phyloP scores from a whole-genome alignment of 1,284 basidiomycete genomes.

The Ganoderma sp. region DNA sequence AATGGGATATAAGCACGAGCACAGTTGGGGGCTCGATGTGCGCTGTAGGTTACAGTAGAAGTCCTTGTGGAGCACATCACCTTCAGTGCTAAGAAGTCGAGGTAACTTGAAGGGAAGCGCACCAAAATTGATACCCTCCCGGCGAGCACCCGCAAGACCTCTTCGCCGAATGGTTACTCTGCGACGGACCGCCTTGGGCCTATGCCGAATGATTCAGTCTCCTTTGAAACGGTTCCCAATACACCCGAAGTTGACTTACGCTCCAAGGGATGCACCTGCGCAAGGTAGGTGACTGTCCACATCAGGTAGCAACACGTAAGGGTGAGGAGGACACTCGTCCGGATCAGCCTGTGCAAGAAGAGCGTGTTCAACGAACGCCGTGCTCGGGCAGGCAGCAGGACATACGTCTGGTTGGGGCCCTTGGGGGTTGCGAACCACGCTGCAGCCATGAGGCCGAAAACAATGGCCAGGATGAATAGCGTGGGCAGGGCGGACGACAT shows the following conservation, averaged over 20 bases:
- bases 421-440: conserved; percentile 77
- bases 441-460: conserved; percentile 65
- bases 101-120: neutral
- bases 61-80: conserved; percentile 6
- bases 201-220: conserved; percentile 15
- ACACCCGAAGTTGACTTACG: conserved; percentile 51
- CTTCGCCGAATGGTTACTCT: conserved; percentile 26
- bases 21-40: conserved; percentile 5
- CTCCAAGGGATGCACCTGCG: conserved; percentile 89
- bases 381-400: conserved; percentile 27
- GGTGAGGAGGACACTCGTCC: conserved; percentile 78
- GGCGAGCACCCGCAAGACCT: neutral
- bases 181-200: conserved; percentile 36
- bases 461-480: conserved; percentile 54
- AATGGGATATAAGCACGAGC: conserved; percentile 18
- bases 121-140: conserved; percentile 9
- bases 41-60: conserved; percentile 14
- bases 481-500: conserved; percentile 49
- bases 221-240: neutral
- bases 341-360: conserved; percentile 66
- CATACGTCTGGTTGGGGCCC: conserved; percentile 88
- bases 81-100: neutral
- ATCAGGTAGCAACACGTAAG: conserved; percentile 87
- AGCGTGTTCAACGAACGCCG: neutral
- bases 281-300: conserved; percentile 94